Evolutionary conservation across 2,329 filamentous ascomycete genomes (phyloP), one percentile per base, ranked within the genome.

Genomic region (Monilinia fructigena): DNA sequence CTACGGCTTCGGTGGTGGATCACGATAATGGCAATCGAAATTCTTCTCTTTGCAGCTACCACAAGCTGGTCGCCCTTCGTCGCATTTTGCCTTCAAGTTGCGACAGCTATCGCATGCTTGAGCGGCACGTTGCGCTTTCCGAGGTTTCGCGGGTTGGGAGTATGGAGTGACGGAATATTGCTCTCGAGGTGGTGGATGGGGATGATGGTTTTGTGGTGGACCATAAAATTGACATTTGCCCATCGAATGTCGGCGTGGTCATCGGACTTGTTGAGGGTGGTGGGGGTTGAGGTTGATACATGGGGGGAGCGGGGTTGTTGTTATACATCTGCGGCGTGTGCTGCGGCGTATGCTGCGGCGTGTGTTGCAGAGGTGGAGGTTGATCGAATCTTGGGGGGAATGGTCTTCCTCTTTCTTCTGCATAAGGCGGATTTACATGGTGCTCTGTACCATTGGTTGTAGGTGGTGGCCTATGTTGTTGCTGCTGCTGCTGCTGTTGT

Each of bases 41-140:
- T 85, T 88, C 76, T 96, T 96, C 72, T 98, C 93, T 73, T 89
- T 90, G 77, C 95, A 99, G 73, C 89, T 92, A 75, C 92, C 94
- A 73, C 90, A 89, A 2, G 90, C 56, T 23, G 74, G 93, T 71
- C 90, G 88, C 14, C 88, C 88, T 80, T 97, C 93, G 73, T 96
- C 92, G 76, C 93, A 97, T 78, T 96, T 96, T 18, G 92, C 92
- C 78, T 96, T 97, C 50, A 94, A 84, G 68, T 90, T 85, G 67
- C 93, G 88, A 78, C 93, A 97, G 77, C 89, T 91, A 74, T 96
- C 93, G 78, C 95, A 99, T 48, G 95, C 95, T 89, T 96, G 73
- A 54, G 74, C 72, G 3, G 75, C 75, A 42, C 73, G 68, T 65
- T 73, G 72, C 26, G 74, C 72, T 65, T 76, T 76, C 62, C 72